Evolutionary conservation across 1,284 basidiomycete genomes (phyloP), one percentile per base, ranked within the genome.

Genomic region (Thelephora terrestris): DNA sequence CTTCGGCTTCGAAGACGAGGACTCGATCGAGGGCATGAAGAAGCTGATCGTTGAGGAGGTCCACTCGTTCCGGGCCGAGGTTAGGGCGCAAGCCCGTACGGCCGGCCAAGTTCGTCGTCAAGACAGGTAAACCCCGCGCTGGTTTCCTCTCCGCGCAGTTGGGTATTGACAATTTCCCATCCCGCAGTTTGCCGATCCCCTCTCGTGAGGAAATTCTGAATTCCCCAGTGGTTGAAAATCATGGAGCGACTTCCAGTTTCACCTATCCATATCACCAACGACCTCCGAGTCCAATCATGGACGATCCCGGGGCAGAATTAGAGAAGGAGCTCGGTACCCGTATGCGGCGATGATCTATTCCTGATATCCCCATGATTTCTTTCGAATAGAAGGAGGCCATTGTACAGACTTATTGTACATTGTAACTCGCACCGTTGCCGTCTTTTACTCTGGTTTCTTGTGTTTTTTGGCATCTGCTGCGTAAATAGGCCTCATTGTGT

Each of bases 1-100:
- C 68, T 99, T 99, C 63, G 77, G 83, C n/a, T 99, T 99, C 57
- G 96, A 99, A 68, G 84, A 86, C 53, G 95, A 98, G 65, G 95
- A 99, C 55, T 83, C 85, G 47, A 93, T 94, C 51, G 91, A 96
- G 48, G 96, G 96, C 20, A 99, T 99, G 96, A 91, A 95, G 68
- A 79, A 79, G 55, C 69, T 99, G 59, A 99, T 99, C 58, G 80
- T 98, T 12, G 81, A 95, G 35, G 95, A 99, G 68, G 94, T 98
- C 35, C 83, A 82, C 52, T 67, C 73, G n/a, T 96, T 96, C 78
- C 78, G 92, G 29, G 75, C 81, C 17, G 84, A 92, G 61, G 92
- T 96, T 3, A 78, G 92, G 46, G 72, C 74, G 14, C 86, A 87
- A 56, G 81, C 83, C n/a, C 73, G 84, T 47, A 75, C 78, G 1